Percentiles rank a stretch among this genome's conserved stretches.
Conservation (phyloP, 2,329 filamentous ascomycete species). For the Chrysoporthe puriensis region DNA sequence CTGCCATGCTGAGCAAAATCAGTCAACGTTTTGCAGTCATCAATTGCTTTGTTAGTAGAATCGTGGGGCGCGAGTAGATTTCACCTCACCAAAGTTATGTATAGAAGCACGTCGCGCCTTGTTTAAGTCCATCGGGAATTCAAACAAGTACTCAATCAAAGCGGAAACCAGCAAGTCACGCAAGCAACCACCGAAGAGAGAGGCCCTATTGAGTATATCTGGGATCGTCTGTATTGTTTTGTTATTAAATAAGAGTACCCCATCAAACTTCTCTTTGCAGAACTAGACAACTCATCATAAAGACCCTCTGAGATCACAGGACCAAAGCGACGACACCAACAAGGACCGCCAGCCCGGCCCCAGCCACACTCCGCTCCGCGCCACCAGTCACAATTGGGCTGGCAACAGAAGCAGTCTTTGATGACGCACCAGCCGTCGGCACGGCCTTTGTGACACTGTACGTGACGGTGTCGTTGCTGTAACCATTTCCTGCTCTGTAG, state of each 20-base stretch:
- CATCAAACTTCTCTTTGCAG: not conserved
- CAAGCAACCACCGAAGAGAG: not conserved
- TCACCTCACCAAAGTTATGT: no score
- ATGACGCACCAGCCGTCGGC: conserved; percentile 11
- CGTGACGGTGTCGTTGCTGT: conserved; percentile 20
- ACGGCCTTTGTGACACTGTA: conserved; percentile 23
- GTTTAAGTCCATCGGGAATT: no score
- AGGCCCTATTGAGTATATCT: not conserved
- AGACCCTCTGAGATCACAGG: conserved; percentile 10
- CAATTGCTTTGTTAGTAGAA: no score
- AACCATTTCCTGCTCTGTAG: not conserved
- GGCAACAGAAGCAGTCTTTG: not conserved
- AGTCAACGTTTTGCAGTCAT: no score
- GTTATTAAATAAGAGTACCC: conserved; percentile 5
- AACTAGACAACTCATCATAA: not conserved
- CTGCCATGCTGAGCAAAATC: no score
- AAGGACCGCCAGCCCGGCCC: conserved; percentile 14
- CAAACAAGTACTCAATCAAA: no score
- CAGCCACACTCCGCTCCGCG: conserved; percentile 5
- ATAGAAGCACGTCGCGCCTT: no score
- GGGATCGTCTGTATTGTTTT: not conserved
- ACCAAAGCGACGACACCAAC: conserved; percentile 22
- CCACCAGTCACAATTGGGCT: conserved; percentile 23
- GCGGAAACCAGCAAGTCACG: no score
- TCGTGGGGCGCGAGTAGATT: no score